These are phyloP conservation scores for Gracilaria domingensis DNA, from an alignment of 23 red algal genomes.

Conservation along the genomic window DNA sequence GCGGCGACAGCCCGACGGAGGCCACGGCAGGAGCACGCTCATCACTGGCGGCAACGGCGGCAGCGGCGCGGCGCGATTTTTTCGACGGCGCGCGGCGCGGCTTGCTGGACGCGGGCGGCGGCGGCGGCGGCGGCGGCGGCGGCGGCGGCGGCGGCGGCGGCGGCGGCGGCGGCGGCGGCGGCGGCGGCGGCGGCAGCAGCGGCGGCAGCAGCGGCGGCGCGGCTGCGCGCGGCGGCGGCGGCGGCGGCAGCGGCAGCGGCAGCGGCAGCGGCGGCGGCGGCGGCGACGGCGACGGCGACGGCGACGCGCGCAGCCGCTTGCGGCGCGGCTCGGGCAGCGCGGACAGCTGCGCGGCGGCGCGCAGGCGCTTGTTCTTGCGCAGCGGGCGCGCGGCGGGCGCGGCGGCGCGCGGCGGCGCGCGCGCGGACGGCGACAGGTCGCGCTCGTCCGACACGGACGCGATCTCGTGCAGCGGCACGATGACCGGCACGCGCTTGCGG, in stretches of 20 bases:
- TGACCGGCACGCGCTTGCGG: slow-evolving; percentile 58
- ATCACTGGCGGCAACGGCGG: background rate
- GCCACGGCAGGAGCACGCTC: background rate
- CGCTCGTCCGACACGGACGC: slow-evolving; percentile 26
- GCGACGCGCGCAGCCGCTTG: background rate
- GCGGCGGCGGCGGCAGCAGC: background rate
- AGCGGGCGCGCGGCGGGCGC: slow-evolving; percentile 31
- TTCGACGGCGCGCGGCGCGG: background rate
- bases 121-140: background rate
- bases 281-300: background rate
- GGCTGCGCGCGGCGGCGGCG: background rate
- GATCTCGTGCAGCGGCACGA: slow-evolving; percentile 65
- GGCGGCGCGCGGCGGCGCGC: background rate
- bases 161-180: background rate
- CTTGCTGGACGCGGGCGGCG: background rate
- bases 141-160: background rate
- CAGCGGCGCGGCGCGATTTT: background rate
- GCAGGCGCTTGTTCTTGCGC: slow-evolving; percentile 73
- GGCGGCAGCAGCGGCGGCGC: background rate
- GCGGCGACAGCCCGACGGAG: background rate
- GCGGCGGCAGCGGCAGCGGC: background rate
- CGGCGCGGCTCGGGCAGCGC: background rate
- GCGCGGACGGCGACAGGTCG: background rate
- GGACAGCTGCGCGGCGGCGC: background rate
- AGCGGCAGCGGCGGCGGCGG: background rate